Evolutionary conservation across 768 basidiomycete species (phyloP), one percentile per base, ranked within the genome.

Genomic region (Trametes sanguinea): DNA sequence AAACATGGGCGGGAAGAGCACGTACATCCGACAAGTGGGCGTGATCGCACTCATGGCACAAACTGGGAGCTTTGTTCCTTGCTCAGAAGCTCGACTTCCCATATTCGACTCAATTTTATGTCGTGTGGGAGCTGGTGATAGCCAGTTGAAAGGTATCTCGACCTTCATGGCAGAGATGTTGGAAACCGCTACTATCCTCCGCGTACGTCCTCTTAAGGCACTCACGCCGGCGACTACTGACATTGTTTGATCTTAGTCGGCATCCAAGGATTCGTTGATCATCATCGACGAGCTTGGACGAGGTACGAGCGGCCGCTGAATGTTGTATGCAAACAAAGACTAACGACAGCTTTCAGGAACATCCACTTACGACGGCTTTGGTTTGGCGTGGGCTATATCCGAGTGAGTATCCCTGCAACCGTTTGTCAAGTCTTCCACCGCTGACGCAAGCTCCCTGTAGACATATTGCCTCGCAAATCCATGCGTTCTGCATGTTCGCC

Each of bases 111-210:
- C 94, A 2, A 88, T 99, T 46, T 76, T 98, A 10, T 97, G 96
- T 60, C 83, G 97, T 64, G 96, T 99, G 2, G 97, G 97, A 8
- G 97, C 97, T 0, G 97, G 97, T 0, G 97, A 99, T 73, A 95
- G 92, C 73, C 96, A 98, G 72, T 77, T 98, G 47, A 98, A 97
- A 74, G 97, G 97, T 10, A 94, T 99, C 0, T 96, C 94, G 29
- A 99, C 96, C 0, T 99, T 99, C 74, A 98, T 98, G 96, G 95
- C 95, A 1, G 97, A 99, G 75, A 98, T 98, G 97, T 82, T 99
- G 32, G 97, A 99, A 74, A 98, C 95, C 0, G 95, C 97, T 0
- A 93, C 92, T 0, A 98, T 98, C 68, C 82, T 99, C 45, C 83
- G 89, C 68, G 94, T 93, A 40, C 32, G 85, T 37, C 11, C 69